Evolutionary conservation across 345 rosid species (phyloP), one percentile per base, ranked within the genome.

Genomic region (Stellera chamaejasme): DNA sequence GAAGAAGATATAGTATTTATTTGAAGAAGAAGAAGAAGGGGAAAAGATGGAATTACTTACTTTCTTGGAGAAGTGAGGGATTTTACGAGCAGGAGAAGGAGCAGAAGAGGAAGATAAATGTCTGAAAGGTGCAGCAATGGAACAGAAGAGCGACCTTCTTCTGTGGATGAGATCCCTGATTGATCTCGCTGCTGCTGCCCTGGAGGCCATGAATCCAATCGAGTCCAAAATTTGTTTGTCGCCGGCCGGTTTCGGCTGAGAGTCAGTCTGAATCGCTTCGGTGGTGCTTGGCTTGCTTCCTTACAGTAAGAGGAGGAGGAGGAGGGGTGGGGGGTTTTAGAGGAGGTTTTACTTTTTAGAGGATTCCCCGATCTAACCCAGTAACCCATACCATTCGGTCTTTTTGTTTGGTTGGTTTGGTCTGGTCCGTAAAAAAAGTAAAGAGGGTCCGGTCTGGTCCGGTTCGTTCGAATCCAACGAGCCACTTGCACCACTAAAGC

Each of bases 41-140:
- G 51, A 44, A 23, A n/a, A n/a, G n/a, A n/a, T n/a, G 14, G 50
- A 39, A 44, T 43, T 45, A 41, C 67, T 60, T 69, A 86, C 97
- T 62, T 78, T 82, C 65, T 78, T 86, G 60, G 92, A 80, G 64
- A 76, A 83, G 64, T 86, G 97, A 56, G 95, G 95, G 45, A 89
- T 84, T 74, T 83, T 81, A 57, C 81, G 81, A 45, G 69, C 54
- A 43, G 69, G 2, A 48, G 65, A 23, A 19, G 73, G 53, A 55
- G 65, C 68, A 4, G 91, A 79, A 61, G 81, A 73, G 3, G 91
- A 79, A 61, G 81, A 73, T 59, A 55, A 75, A 69, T 77, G 68
- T 15, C 92, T 63, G 44, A 64, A 45, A 53, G 81, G 53, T 48
- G 74, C 78, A 54, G 74, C 78, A 54, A 74, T 49, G 58, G 68